Base-by-base conservation (phyloP, 768 basidiomycete genomes). In the Guyanaporus albipodus region DNA sequence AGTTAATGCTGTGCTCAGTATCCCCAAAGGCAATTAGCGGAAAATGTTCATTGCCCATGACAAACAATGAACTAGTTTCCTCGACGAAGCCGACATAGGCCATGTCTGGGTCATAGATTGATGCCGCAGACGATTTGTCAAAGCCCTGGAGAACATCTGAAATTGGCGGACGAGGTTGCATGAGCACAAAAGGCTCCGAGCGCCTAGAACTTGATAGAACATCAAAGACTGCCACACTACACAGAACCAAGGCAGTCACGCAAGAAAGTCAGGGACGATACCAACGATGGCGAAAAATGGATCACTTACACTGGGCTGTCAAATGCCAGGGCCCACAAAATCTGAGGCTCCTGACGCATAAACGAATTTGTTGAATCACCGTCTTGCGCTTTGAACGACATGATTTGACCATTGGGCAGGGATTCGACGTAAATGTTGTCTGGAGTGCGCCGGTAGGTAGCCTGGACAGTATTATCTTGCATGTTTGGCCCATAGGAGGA, bases 401-500 rank as follows among this genome's bases (percentile, higher is more conserved):
- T 73, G 38, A 93, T 73, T 52, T 85, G 79, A 23, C 92, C 92
- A 27, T 81, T 84, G 8, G 89, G 83, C 3, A 88, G 72, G 22
- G 86, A 77, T 57, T 93, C 90, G 35, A 92, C 77, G 66, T 95
- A 95, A 22, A 74, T 68, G 49, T 85, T 77, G 63, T 96, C 92
- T 31, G 82, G 80, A 2, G 89, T 86, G 29, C 76, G 82, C 7
- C 74, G 76, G 70, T 95, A 97, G 9, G 78, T 63, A 5, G 79
- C 69, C 60, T 95, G 93, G 11, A 83, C 58, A 8, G 77, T 69
- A 53, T 77, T 80, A 62, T 94, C 90, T 65, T 86, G 83, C 60
- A 87, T 91, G 63, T 94, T 94, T 6, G 95, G 92, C 0, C 92
- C 91, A 64, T 97, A 97, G 0, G 85, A 80, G 0, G 94, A 95